Base-by-base conservation (phyloP, 2,329 filamentous ascomycete species). In the Xylaria multiplex region DNA sequence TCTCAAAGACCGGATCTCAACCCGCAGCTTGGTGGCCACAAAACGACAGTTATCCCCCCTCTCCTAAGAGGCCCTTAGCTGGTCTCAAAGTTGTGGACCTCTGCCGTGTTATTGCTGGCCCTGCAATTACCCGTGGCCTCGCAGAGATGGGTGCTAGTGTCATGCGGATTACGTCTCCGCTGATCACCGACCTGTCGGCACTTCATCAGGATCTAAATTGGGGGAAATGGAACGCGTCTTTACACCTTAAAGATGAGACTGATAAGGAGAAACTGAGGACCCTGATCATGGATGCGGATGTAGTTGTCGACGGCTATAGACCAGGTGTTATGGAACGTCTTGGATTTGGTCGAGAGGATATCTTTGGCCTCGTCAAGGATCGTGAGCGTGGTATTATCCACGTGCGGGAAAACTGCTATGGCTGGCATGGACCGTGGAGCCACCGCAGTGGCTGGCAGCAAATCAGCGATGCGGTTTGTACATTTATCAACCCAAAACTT, bases 31-130 rank as follows among this genome's bases (percentile, higher is more conserved):
- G 81, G 82, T 84, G 83, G 82, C 78, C 61, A 9, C 32, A 27
- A 9, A 53, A 78, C 3, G 72, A 77, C 8, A 71, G 60, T 9
- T 46, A 68, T 0, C 71, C 73, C 0, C 76, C 80, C 0, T 77
- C 77, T 5, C 64, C 78, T 0, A 69, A 73, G 22, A 71, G 81
- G 13, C 83, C 82, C 0, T 79, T 85, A 0, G 81, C 80, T 1
- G 83, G 83, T 0, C 73, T 85, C 43, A 83, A 82, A 55, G 77
- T 85, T 1, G 74, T 85, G 1, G 83, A 85, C 62, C 70, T 85
- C 4, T 80, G 79, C 7, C 75, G 83, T 2, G 77, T 85, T 37
- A 85, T 85, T 66, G 83, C 84, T 6, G 83, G 78, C 0, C 84
- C 84, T 1, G 73, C 79, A 3, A 77, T 85, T 19, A 32, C 14